Conservation (phyloP, 345 rosid genomes). For the Camelina laxa region DNA sequence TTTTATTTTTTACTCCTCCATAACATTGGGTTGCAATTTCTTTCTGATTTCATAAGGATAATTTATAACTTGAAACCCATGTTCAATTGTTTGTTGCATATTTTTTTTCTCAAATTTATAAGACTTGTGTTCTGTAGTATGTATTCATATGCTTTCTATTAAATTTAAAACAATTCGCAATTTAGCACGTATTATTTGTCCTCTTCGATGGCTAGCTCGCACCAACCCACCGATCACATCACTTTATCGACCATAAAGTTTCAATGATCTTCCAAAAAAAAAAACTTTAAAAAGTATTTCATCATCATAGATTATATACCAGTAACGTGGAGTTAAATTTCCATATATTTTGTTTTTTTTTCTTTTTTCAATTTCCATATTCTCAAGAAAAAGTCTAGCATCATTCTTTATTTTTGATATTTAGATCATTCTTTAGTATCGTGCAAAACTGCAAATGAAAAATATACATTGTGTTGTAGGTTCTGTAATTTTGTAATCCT, state of each 20-base stretch:
- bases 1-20: not conserved
- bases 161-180: not conserved
- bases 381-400: not conserved
- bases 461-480: not conserved
- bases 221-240: conserved; percentile 37
- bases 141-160: not conserved
- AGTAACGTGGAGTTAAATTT: conserved; percentile 8
- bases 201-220: conserved; percentile 24
- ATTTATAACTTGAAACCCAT: not conserved
- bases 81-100: not conserved
- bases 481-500: no score
- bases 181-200: not conserved
- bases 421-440: not conserved
- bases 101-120: not conserved
- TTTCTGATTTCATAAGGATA: not conserved
- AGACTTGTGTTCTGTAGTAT: not conserved
- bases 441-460: not conserved
- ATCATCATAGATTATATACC: not conserved
- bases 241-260: conserved; percentile 38
- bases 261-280: conserved; percentile 1
- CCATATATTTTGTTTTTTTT: no score
- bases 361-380: not conserved
- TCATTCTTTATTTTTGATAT: no score
- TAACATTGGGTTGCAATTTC: not conserved
- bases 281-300: not conserved